phyloP scores from a whole-genome alignment of 1,284 basidiomycete species.

The Waitea zeae region DNA sequence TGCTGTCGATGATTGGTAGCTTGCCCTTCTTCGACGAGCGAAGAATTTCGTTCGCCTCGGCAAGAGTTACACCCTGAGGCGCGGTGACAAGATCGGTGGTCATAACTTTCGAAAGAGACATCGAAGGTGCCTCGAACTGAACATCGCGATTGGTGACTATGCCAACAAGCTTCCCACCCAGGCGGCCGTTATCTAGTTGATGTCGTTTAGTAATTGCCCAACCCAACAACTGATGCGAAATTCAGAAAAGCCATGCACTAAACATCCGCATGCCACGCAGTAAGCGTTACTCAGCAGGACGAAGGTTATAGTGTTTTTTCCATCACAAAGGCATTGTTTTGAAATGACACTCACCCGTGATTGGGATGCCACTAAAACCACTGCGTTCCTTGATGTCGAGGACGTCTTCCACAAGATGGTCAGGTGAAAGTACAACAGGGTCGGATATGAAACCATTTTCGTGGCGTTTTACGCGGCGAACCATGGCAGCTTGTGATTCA shows the following conservation, averaged over 20 bases:
- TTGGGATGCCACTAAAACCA: conserved; percentile 95
- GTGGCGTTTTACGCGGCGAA: conserved; percentile 93
- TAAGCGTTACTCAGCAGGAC: conserved; percentile 75
- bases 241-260: conserved; percentile 20
- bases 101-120: conserved; percentile 80
- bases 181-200: conserved; percentile 63
- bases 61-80: conserved; percentile 71
- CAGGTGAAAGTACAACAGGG: conserved; percentile 74
- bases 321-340: conserved; percentile 21
- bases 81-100: conserved; percentile 76
- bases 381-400: conserved; percentile 84
- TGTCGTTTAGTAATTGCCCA: conserved; percentile 9
- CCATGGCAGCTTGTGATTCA: conserved; percentile 87
- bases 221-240: conserved; percentile 5
- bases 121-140: conserved; percentile 70
- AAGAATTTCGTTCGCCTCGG: conserved; percentile 88
- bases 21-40: conserved; percentile 98
- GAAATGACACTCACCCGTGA: conserved; percentile 59
- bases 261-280: conserved; percentile 39
- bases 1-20: conserved; percentile 72
- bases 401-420: conserved; percentile 76
- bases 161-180: conserved; percentile 86
- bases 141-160: conserved; percentile 96
- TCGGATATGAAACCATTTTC: conserved; percentile 99
- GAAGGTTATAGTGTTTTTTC: conserved; percentile 54